Evolutionary conservation across 257 asterid species (phyloP), one percentile per base, ranked within the genome.

Genomic region (Primulina eburnea): DNA sequence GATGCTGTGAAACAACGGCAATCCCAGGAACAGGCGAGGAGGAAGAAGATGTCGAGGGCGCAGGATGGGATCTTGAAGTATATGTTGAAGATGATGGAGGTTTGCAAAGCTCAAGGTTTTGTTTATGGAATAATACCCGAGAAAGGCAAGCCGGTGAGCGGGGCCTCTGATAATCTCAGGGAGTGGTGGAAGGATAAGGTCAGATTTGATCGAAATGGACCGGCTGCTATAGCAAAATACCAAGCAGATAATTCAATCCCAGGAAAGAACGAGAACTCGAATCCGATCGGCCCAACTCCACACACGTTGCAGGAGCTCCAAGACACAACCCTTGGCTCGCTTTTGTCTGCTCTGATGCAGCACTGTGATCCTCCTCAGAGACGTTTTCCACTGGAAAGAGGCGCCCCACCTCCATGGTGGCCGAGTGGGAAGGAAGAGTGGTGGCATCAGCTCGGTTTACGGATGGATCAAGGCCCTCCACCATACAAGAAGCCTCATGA

Each of bases 121-220:
- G 78, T 67, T 21, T 74, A 74, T 24, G 78, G 78, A 11, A 74
- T 74, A 11, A 67, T 74, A 62, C 78, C 78, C 0, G 78, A 74
- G 73, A 74, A 74, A 38, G 78, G 78, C 7, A 74, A 74, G 60
- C 78, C 78, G 12, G 78, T 74, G 32, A 74, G 73, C 7, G 78
- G 78, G 73, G 78, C 73, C n/a, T 74, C 78, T 2, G 78, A 74
- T 34, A 74, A 74, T 60, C 69, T 74, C 10, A 61, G 78, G 69
- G 78, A 74, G 78, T 74, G 78, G 78, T 74, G 78, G 78, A 74
- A 74, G 73, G 78, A 74, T 24, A 74, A 67, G 24, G 78, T 67
- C 4, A 30, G 73, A 47, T 74, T 74, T 47, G 78, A 74, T 66
- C 73, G 73, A 6, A 74, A 74, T 0, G 78, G 78, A 17, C 78